Evolutionary conservation across 257 asterid genomes (phyloP).

Genomic region (Nicotiana obtusifolia): DNA sequence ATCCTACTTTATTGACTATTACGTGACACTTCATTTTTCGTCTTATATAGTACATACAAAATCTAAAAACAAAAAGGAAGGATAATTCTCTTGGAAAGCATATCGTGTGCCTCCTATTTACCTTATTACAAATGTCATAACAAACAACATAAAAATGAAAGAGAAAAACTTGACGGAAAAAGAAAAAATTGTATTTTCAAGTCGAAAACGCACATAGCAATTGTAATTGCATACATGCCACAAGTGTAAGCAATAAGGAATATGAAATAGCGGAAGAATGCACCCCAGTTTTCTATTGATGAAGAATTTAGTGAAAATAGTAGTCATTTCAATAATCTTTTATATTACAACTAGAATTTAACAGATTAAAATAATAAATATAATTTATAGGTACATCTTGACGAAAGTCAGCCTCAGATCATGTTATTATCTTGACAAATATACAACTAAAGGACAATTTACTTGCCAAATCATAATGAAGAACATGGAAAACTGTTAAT

Average conservation of each 20-base stretch:
- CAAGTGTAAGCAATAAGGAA: not conserved
- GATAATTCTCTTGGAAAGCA: too few species aligned
- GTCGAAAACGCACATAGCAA: not conserved
- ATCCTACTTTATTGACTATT: too few species aligned
- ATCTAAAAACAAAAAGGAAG: too few species aligned
- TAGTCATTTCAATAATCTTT: not conserved
- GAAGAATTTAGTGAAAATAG: not conserved
- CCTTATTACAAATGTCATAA: not conserved
- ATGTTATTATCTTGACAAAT: not conserved
- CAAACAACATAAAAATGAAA: not conserved
- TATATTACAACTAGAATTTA: not conserved
- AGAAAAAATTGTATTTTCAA: not conserved
- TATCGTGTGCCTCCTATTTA: too few species aligned
- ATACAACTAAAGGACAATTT: not conserved
- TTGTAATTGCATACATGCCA: not conserved
- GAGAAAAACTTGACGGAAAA: not conserved
- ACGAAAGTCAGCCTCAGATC: not conserved
- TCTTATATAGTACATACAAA: too few species aligned
- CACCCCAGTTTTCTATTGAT: not conserved
- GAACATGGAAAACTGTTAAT: not conserved
- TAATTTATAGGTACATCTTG: not conserved
- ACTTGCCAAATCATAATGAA: not conserved
- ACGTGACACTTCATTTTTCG: too few species aligned
- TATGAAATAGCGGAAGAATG: not conserved
- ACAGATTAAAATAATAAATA: not conserved